phyloP scores from a whole-genome alignment of 2,329 filamentous ascomycete genomes.

The Xylariaceae sp. region DNA sequence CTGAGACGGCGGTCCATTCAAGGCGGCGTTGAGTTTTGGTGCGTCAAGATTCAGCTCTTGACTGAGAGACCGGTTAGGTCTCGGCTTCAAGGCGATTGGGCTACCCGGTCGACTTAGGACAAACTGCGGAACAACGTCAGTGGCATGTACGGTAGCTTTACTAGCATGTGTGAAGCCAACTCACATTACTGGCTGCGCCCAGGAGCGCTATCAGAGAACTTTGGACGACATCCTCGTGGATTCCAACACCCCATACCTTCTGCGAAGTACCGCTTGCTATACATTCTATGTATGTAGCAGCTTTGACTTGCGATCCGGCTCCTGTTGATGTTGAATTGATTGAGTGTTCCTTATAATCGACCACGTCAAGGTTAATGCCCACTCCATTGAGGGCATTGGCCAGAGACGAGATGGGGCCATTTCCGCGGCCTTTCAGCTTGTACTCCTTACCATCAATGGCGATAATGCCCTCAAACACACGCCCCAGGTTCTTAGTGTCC shows the following conservation, averaged over 20 bases:
- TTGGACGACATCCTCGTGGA: constrained; percentile 89
- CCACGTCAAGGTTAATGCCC: constrained; percentile 82
- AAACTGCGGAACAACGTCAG: constrained; percentile 49
- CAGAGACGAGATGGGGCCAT: constrained; percentile 84
- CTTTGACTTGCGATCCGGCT: constrained; percentile 73
- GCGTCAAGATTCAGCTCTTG: constrained; percentile 35
- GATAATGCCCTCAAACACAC: constrained; percentile 80
- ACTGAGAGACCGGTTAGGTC: constrained; percentile 45
- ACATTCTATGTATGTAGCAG: constrained; percentile 94
- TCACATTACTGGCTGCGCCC: constrained; percentile 78
- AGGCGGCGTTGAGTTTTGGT: constrained; percentile 23
- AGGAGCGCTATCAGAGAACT: constrained; percentile 81
- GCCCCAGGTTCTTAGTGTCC: constrained; percentile 70
- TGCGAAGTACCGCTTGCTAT: constrained; percentile 60
- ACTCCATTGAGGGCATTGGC: constrained; percentile 73
- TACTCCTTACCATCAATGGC: constrained; percentile 76
- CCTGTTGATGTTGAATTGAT: constrained; percentile 49
- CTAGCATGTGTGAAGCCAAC: constrained; percentile 31
- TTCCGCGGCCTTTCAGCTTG: constrained; percentile 72
- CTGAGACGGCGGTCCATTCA: constrained; percentile 23
- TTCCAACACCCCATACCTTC: constrained; percentile 83
- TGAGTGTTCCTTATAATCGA: constrained; percentile 94
- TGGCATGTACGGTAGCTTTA: not conserved
- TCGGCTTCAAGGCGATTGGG: constrained; percentile 57
- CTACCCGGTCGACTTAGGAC: constrained; percentile 64